A percentile compares a stretch with the other conserved stretches of the same genome.
These are phyloP conservation scores for Phytophthora uliginosa DNA, from an alignment of 352 stramenopile species.

Conservation along the genomic window DNA sequence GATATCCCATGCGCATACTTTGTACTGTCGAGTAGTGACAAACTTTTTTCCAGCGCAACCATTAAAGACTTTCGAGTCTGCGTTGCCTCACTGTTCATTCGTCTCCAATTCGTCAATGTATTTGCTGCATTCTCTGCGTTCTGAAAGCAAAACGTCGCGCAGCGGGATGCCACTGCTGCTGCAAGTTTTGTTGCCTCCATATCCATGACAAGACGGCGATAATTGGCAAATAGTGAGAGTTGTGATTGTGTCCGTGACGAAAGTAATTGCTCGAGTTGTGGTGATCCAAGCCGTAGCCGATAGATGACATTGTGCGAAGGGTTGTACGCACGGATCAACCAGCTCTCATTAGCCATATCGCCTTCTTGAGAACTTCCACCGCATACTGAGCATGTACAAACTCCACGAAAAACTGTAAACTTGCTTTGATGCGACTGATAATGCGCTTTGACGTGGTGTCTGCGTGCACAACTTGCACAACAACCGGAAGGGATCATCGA, in stretches of 20 bases:
- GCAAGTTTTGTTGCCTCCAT: constrained; percentile 28
- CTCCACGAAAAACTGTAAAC: constrained; percentile 44
- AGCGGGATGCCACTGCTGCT: constrained; percentile 22
- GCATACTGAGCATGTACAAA: constrained; percentile 65
- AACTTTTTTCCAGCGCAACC: constrained; percentile 36
- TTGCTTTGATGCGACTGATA: constrained; percentile 33
- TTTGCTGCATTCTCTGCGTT: constrained; percentile 28
- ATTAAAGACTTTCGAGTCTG: constrained; percentile 47
- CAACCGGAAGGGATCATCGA: constrained; percentile 27
- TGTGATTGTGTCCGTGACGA: constrained; percentile 9
- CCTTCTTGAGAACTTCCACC: constrained; percentile 19
- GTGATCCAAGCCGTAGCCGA: constrained; percentile 54
- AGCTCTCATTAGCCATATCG: constrained; percentile 31
- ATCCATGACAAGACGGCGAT: constrained; percentile 25
- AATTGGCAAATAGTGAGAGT: background rate
- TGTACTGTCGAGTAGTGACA: constrained; percentile 26
- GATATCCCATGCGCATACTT: constrained; percentile 35
- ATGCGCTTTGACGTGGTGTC: constrained; percentile 47
- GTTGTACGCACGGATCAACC: constrained; percentile 81
- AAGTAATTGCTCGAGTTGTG: constrained; percentile 55
- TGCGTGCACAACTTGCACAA: constrained; percentile 63
- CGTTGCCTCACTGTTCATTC: constrained; percentile 48
- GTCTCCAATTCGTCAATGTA: constrained; percentile 50
- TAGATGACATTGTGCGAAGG: constrained; percentile 63
- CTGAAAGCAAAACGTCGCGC: constrained; percentile 35